phyloP scores from a whole-genome alignment of 2,329 filamentous ascomycete species.

The Fusarium oxysporum region DNA sequence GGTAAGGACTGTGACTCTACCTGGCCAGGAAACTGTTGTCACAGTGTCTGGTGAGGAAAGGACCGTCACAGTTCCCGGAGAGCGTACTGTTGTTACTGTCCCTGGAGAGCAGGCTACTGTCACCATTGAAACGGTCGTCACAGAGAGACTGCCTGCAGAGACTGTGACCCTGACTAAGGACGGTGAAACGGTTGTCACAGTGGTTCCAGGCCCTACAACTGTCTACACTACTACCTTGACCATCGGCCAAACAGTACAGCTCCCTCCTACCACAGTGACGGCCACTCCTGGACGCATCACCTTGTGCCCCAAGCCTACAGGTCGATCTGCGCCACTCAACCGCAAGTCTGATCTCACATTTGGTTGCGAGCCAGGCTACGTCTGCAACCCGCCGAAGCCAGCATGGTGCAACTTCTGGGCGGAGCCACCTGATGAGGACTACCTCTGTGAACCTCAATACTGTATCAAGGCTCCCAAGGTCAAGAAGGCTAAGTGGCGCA shows the following conservation, averaged over 20 bases:
- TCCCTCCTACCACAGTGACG: constrained; percentile 46
- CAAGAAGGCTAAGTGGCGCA: constrained; percentile 55
- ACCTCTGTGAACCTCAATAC: constrained; percentile 57
- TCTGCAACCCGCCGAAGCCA: constrained; percentile 65
- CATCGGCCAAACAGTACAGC: constrained; percentile 45
- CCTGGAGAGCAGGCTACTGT: constrained; percentile 39
- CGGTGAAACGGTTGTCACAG: constrained; percentile 47
- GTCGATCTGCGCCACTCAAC: constrained; percentile 48
- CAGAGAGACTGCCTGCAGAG: constrained; percentile 43
- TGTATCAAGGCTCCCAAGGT: constrained; percentile 58
- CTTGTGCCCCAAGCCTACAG: constrained; percentile 60
- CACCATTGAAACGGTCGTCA: constrained; percentile 50
- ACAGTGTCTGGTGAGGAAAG: constrained; percentile 40
- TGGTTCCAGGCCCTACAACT: constrained; percentile 44
- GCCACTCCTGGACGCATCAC: constrained; percentile 49
- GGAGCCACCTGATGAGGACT: constrained; percentile 58
- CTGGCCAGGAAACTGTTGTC: constrained; percentile 37
- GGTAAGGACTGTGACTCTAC: constrained; percentile 42
- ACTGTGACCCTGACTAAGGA: constrained; percentile 50
- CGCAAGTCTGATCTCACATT: constrained; percentile 59
- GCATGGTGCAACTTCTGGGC: constrained; percentile 64
- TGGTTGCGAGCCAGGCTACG: constrained; percentile 64
- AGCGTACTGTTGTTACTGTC: constrained; percentile 39
- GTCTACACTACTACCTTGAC: constrained; percentile 48
- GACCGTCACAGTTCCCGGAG: constrained; percentile 42